Conservation (phyloP, 2,329 filamentous ascomycete genomes). For the Hypoxylon sp. region DNA sequence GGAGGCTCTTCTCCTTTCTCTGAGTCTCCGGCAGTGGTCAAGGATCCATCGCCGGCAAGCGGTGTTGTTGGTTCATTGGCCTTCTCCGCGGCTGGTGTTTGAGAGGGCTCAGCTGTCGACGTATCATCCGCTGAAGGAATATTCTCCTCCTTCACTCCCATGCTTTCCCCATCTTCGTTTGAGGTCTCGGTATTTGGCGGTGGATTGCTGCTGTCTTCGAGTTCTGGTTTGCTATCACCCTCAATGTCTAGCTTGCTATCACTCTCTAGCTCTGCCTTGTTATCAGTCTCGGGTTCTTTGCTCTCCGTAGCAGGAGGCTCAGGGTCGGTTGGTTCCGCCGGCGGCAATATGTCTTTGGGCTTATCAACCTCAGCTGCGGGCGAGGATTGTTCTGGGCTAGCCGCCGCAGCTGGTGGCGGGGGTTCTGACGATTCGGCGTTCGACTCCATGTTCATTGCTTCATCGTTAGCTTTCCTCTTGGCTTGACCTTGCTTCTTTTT, state of each 20-base stretch:
- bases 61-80: constrained; percentile 3
- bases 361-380: constrained; percentile 16
- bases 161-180: constrained; percentile 22
- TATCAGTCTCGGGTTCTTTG: constrained; percentile 32
- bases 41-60: neutral
- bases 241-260: constrained; percentile 31
- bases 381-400: constrained; percentile 14
- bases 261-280: constrained; percentile 29
- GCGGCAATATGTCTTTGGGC: constrained; percentile 19
- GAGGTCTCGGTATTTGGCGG: constrained; percentile 21
- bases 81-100: constrained; percentile 20
- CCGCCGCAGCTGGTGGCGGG: constrained; percentile 11
- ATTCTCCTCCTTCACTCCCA: constrained; percentile 34
- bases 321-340: constrained; percentile 4
- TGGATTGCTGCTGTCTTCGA: constrained; percentile 25
- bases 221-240: constrained; percentile 28
- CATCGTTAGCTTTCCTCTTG: constrained; percentile 37
- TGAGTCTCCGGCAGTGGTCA: neutral
- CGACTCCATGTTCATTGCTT: constrained; percentile 34
- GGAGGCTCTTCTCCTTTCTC: neutral
- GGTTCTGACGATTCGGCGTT: constrained; percentile 28
- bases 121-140: constrained; percentile 12
- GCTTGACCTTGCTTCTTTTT: constrained; percentile 30
- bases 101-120: constrained; percentile 25
- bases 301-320: constrained; percentile 17